A percentile compares a stretch with the other conserved stretches of the same genome.
phyloP scores from a whole-genome alignment of 495 filamentous ascomycete genomes.

The Aspergillus ostianus region DNA sequence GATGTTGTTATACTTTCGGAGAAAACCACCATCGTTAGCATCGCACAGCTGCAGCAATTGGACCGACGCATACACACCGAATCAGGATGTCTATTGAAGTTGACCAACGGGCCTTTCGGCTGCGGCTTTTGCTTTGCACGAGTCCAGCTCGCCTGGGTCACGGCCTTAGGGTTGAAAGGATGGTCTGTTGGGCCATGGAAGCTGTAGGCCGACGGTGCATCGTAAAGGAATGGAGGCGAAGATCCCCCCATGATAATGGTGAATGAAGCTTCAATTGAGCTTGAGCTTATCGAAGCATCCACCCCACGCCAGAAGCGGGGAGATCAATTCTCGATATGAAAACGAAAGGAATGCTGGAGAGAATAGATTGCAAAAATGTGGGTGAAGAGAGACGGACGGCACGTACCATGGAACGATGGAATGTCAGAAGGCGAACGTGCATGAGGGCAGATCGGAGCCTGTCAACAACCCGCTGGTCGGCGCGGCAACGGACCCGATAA shows the following conservation, averaged over 20 bases:
- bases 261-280: constrained; percentile 19
- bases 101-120: constrained; percentile 69
- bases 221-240: constrained; percentile 77
- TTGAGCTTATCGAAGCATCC: constrained; percentile 23
- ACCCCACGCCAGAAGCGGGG: constrained; percentile 33
- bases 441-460: neutral
- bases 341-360: constrained; percentile 17
- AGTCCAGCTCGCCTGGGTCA: constrained; percentile 69
- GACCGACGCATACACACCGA: constrained; percentile 50
- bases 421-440: constrained; percentile 16
- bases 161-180: constrained; percentile 78
- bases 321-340: constrained; percentile 30
- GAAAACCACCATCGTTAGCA: constrained; percentile 12
- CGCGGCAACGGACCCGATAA: constrained; percentile 33
- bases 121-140: constrained; percentile 56
- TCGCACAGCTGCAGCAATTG: neutral
- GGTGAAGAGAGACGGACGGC: constrained; percentile 18
- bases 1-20: constrained; percentile 43
- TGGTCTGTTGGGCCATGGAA: constrained; percentile 53
- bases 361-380: constrained; percentile 6
- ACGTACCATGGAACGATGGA: constrained; percentile 26
- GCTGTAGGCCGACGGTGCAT: constrained; percentile 47
- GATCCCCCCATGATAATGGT: constrained; percentile 54
- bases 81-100: constrained; percentile 80
- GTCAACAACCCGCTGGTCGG: constrained; percentile 35